These are phyloP conservation scores for Candida ovalis DNA, from an alignment of 805 yeast genomes.

Conservation along the genomic window DNA sequence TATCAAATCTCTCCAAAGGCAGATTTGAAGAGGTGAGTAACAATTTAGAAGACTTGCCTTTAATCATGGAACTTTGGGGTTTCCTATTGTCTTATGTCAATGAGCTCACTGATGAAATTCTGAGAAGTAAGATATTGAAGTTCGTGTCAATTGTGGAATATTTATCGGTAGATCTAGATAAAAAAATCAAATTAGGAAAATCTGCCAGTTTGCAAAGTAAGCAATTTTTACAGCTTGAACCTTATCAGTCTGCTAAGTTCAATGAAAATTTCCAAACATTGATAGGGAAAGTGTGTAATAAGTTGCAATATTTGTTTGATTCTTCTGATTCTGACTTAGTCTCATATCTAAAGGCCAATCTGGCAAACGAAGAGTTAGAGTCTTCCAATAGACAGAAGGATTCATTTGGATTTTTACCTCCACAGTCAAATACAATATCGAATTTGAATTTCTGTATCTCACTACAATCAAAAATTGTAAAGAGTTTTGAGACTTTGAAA, in stretches of 20 bases:
- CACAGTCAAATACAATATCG: conserved; percentile 59
- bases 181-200: conserved; percentile 12
- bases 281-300: conserved; percentile 26
- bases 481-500: conserved; percentile 30
- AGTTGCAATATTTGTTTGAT: conserved; percentile 26
- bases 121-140: conserved; percentile 38
- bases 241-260: conserved; percentile 39
- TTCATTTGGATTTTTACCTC: conserved; percentile 58
- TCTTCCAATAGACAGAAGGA: conserved; percentile 4
- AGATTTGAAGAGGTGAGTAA: conserved; percentile 16
- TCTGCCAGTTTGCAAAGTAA: conserved; percentile 15
- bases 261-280: conserved; percentile 27
- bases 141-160: conserved; percentile 55
- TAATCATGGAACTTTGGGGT: conserved; percentile 60
- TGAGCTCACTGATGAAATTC: conserved; percentile 30
- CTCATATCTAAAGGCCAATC: conserved; percentile 14
- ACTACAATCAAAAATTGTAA: conserved; percentile 39
- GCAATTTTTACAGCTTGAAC: conserved; percentile 38
- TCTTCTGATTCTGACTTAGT: conserved; percentile 38
- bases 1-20: conserved; percentile 27
- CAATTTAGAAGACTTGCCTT: conserved; percentile 43
- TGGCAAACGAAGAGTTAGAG: conserved; percentile 1
- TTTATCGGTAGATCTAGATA: conserved; percentile 47
- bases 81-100: conserved; percentile 39
- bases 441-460: conserved; percentile 49